Percentiles rank a stretch among this genome's conserved stretches.
These are phyloP conservation scores for Suillus plorans DNA, from an alignment of 768 basidiomycete species.

Conservation along the genomic window DNA sequence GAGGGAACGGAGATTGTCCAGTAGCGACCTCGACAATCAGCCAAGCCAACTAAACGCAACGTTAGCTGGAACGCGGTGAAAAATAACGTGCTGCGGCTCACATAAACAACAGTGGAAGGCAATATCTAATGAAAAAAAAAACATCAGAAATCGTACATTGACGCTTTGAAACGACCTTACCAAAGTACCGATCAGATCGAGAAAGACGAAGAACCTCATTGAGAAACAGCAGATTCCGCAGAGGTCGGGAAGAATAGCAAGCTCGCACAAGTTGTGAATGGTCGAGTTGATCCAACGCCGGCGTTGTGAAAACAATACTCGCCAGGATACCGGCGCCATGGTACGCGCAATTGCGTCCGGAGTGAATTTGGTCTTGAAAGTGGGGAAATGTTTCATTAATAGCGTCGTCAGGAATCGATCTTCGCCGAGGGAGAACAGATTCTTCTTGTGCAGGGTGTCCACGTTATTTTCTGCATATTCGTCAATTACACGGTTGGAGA, in stretches of 20 bases:
- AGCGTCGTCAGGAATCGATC: constrained; percentile 71
- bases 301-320: constrained; percentile 63
- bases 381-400: constrained; percentile 69
- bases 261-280: constrained; percentile 65
- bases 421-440: constrained; percentile 66
- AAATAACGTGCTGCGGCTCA: constrained; percentile 30
- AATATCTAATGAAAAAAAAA: constrained; percentile 39
- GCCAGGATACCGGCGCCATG: constrained; percentile 61
- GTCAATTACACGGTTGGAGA: constrained; percentile 69
- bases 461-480: constrained; percentile 66
- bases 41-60: constrained; percentile 47
- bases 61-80: constrained; percentile 14
- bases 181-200: constrained; percentile 64
- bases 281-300: constrained; percentile 78
- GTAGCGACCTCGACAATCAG: constrained; percentile 58
- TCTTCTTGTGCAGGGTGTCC: constrained; percentile 74
- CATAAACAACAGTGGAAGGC: constrained; percentile 62
- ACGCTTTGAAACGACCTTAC: constrained; percentile 29
- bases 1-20: constrained; percentile 52
- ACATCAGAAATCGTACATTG: constrained; percentile 10
- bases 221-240: constrained; percentile 74
- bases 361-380: constrained; percentile 69
- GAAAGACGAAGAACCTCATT: constrained; percentile 71
- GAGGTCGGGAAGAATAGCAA: constrained; percentile 59
- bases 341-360: constrained; percentile 63